Evolutionary conservation across 345 rosid genomes (phyloP).

Genomic region (Dipteronia sinensis): DNA sequence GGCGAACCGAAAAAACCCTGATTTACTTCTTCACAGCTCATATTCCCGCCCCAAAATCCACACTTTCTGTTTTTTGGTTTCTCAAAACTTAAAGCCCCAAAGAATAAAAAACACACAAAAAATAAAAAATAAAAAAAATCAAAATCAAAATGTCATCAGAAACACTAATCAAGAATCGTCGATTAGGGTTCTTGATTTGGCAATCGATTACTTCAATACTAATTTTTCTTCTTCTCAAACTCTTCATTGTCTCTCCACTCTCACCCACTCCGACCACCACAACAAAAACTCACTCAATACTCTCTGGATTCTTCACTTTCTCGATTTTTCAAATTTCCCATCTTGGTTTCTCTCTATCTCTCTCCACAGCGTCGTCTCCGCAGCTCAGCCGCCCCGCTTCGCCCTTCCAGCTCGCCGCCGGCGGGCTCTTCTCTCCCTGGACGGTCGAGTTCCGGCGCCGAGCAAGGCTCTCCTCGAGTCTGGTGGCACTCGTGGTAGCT

Average conservation of each 20-base stretch:
- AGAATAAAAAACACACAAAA: too few species aligned
- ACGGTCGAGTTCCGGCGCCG: constrained; percentile 55
- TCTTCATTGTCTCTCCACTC: constrained; percentile 33
- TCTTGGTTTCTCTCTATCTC: constrained; percentile 59
- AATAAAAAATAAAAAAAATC: too few species aligned
- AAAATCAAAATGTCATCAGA: constrained; percentile 28
- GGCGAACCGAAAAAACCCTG: too few species aligned
- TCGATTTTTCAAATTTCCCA: constrained; percentile 50
- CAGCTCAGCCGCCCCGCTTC: constrained; percentile 32
- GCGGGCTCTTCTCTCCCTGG: constrained; percentile 34
- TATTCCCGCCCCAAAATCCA: too few species aligned
- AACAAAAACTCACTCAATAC: constrained; percentile 26
- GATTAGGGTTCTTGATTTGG: constrained; percentile 71
- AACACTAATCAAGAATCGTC: constrained; percentile 48
- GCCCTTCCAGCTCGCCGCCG: constrained; percentile 39
- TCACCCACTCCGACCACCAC: constrained; percentile 26
- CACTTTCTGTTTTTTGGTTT: too few species aligned
- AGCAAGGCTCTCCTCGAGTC: constrained; percentile 20
- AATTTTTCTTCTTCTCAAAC: constrained; percentile 56
- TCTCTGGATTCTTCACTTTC: not conserved
- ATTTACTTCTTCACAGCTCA: too few species aligned
- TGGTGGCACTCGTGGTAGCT: constrained; percentile 29
- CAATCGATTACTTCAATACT: constrained; percentile 58
- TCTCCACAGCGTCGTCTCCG: constrained; percentile 53
- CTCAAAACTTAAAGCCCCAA: too few species aligned